These are phyloP conservation scores for Paecilomyces dactylethromorphus DNA, from an alignment of 2,329 filamentous ascomycete genomes.

Conservation along the genomic window DNA sequence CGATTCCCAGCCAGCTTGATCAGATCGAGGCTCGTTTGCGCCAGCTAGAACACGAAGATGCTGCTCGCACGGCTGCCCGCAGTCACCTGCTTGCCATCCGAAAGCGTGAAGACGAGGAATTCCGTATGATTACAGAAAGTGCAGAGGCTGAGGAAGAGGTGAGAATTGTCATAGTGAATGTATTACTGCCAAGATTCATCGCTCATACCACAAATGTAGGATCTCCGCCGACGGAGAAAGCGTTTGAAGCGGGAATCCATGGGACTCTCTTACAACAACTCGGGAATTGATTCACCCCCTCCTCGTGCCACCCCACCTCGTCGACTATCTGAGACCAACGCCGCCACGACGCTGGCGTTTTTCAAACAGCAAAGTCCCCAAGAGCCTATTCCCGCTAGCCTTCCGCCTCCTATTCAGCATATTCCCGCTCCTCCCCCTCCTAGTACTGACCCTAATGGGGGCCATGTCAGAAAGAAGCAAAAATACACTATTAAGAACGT, in stretches of 20 bases:
- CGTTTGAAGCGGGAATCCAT: constrained; percentile 34
- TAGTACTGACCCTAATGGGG: constrained; percentile 11
- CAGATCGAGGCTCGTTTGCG: constrained; percentile 32
- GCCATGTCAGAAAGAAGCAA: constrained; percentile 29
- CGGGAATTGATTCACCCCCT: constrained; percentile 28
- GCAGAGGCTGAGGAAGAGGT: constrained; percentile 37
- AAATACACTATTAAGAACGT: constrained; percentile 38
- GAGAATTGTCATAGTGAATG: constrained; percentile 5
- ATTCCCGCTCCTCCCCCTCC: constrained; percentile 3
- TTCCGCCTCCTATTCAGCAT: constrained; percentile 8
- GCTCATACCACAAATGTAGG: constrained; percentile 14
- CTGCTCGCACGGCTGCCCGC: constrained; percentile 29
- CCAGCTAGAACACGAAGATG: constrained; percentile 35
- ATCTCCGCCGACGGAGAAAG: constrained; percentile 33
- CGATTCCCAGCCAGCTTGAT: constrained; percentile 23
- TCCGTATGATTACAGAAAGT: constrained; percentile 31
- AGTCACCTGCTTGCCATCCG: constrained; percentile 29
- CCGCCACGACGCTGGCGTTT: constrained; percentile 33
- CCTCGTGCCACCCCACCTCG: constrained; percentile 31
- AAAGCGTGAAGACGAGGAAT: constrained; percentile 36
- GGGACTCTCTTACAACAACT: constrained; percentile 29
- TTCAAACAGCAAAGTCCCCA: constrained; percentile 37
- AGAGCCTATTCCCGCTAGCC: constrained; percentile 25
- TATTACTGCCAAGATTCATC: not conserved
- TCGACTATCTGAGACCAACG: constrained; percentile 34